Conservation (phyloP, 108 stramenopile genomes). For the Conticribra guillardii region DNA sequence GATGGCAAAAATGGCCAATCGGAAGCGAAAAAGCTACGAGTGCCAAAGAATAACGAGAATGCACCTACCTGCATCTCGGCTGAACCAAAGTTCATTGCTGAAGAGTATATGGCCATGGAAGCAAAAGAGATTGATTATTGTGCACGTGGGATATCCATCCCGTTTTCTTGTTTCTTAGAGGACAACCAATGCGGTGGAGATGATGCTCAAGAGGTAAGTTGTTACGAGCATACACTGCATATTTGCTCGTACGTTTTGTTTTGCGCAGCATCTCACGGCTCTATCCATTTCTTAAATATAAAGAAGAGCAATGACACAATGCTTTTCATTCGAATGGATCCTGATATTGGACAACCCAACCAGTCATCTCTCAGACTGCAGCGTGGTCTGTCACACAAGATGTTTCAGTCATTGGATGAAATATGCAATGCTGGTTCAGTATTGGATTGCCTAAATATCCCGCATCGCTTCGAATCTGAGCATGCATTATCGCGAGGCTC, state of each 20-base stretch:
- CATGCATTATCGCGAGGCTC: not conserved
- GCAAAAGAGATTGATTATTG: not conserved
- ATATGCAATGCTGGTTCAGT: not conserved
- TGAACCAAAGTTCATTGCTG: not conserved
- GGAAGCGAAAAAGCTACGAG: no score
- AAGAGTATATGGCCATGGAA: not conserved
- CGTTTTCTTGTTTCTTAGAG: not conserved
- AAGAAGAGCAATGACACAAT: not conserved
- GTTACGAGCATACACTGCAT: not conserved
- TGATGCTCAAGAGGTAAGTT: not conserved
- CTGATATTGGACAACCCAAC: not conserved
- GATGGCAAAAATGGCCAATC: no score
- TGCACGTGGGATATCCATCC: not conserved
- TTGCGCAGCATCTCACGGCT: not conserved
- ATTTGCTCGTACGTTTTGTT: not conserved
- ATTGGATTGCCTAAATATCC: not conserved
- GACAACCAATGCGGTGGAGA: not conserved
- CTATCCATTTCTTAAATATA: not conserved
- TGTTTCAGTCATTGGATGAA: not conserved
- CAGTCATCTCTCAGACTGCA: not conserved
- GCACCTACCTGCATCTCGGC: not conserved
- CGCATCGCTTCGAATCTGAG: not conserved
- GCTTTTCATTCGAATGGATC: constrained; percentile 3
- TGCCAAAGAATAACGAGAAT: no score
- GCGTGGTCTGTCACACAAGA: not conserved